These are phyloP conservation scores for Myriosclerotinia scirpicola DNA, from an alignment of 2,329 filamentous ascomycete genomes.

Conservation along the genomic window DNA sequence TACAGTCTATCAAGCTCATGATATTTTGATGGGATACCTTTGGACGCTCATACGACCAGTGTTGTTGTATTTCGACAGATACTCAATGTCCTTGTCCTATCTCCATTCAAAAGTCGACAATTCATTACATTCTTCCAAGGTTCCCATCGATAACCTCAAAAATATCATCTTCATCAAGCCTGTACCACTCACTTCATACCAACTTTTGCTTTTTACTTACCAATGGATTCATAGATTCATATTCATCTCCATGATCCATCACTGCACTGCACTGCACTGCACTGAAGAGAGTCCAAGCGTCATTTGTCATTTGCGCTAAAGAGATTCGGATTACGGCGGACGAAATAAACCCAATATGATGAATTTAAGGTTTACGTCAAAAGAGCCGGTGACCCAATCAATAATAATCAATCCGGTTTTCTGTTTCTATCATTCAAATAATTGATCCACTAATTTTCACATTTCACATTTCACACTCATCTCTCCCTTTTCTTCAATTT, in stretches of 20 bases:
- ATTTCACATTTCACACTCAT: not conserved
- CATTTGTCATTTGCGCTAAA: not conserved
- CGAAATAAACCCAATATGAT: conserved; percentile 8
- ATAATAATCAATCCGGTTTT: conserved; percentile 1
- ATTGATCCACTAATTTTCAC: not conserved
- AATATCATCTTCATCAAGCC: too few species aligned
- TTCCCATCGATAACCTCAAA: too few species aligned
- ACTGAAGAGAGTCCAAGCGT: conserved; percentile 4
- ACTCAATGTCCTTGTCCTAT: too few species aligned
- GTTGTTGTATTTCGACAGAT: not conserved
- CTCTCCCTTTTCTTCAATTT: not conserved
- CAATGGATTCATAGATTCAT: too few species aligned
- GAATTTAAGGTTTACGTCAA: conserved; percentile 3
- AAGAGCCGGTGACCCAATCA: too few species aligned
- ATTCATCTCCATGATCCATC: too few species aligned
- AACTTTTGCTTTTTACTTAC: too few species aligned
- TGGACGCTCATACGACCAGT: not conserved
- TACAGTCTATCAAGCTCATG: too few species aligned
- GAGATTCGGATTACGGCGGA: not conserved
- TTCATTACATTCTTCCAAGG: too few species aligned
- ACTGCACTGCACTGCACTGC: too few species aligned
- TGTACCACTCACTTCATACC: too few species aligned
- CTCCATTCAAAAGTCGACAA: not conserved
- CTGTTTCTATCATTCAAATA: not conserved
- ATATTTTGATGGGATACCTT: not conserved